Evolutionary conservation across 2,329 filamentous ascomycete species (phyloP).

Genomic region (Colletotrichum karsti): DNA sequence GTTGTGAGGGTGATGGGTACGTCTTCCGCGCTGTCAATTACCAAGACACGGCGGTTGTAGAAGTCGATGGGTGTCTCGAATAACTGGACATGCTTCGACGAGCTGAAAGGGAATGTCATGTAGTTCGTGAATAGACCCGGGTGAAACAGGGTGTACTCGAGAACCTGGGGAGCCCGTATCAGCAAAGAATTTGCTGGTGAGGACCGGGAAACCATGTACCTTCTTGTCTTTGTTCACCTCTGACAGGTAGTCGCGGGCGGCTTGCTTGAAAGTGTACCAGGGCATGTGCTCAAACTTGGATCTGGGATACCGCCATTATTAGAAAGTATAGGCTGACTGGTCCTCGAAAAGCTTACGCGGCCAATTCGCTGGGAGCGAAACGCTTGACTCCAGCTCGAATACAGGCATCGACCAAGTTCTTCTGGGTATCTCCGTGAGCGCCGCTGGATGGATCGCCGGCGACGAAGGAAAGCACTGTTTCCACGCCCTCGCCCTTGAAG

Average conservation of each 20-base stretch:
- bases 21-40: conserved; percentile 51
- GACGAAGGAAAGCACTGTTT: conserved; percentile 64
- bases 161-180: conserved; percentile 43
- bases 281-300: conserved; percentile 44
- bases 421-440: conserved; percentile 60
- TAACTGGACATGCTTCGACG: conserved; percentile 51
- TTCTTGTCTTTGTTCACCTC: conserved; percentile 57
- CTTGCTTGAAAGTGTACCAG: conserved; percentile 61
- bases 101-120: conserved; percentile 57
- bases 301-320: neutral
- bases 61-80: conserved; percentile 50
- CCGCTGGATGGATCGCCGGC: conserved; percentile 36
- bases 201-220: conserved; percentile 33
- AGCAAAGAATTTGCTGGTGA: accelerated
- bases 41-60: conserved; percentile 48
- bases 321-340: neutral
- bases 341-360: conserved; percentile 39
- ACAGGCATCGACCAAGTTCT: conserved; percentile 66
- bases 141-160: conserved; percentile 66
- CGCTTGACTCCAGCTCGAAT: conserved; percentile 66
- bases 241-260: conserved; percentile 56
- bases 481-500: conserved; percentile 53
- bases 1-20: conserved; percentile 52
- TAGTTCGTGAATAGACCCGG: conserved; percentile 64
- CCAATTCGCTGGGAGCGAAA: conserved; percentile 70